A percentile compares a stretch with the other conserved stretches of the same genome.
These are phyloP conservation scores for Cymbopogon flexuosus DNA, from an alignment of 202 grass and related monocot species.

Conservation along the genomic window DNA sequence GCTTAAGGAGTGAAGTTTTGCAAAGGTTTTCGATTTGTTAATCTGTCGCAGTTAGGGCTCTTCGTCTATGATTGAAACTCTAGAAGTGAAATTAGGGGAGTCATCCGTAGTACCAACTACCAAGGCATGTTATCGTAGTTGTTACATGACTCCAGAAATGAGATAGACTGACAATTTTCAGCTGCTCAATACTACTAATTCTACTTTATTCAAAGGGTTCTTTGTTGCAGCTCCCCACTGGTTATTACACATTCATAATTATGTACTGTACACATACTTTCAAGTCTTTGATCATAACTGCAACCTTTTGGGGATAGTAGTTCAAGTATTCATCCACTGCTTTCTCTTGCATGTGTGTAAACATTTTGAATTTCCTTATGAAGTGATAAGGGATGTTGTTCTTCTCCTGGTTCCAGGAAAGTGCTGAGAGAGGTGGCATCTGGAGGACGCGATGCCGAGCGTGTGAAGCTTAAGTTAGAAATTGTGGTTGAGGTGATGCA, in stretches of 20 bases:
- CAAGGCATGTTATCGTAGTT: not conserved
- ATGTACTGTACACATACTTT: not conserved
- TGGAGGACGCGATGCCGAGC: slow-evolving; percentile 71
- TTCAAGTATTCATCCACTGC: not conserved
- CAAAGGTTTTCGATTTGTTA: not conserved
- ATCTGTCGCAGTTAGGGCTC: not conserved
- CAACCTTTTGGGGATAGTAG: not conserved
- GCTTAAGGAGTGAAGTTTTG: not conserved
- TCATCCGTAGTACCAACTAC: not conserved
- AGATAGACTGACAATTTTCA: not conserved
- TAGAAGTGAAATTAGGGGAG: not conserved
- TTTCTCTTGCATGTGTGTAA: not conserved
- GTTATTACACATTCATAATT: not conserved
- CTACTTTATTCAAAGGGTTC: not conserved
- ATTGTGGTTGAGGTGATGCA: slow-evolving; percentile 78
- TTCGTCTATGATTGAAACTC: not conserved
- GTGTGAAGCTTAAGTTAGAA: slow-evolving; percentile 82
- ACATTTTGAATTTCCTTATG: not conserved
- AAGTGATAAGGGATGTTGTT: not conserved
- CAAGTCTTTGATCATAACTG: not conserved
- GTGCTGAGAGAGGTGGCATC: slow-evolving; percentile 66
- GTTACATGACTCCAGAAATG: not conserved
- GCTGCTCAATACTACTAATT: not conserved
- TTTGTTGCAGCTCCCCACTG: not conserved
- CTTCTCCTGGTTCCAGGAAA: slow-evolving; percentile 48